Evolutionary conservation across 2,329 filamentous ascomycete species (phyloP), one percentile per base, ranked within the genome.

Genomic region (Lasiodiplodia sp.): DNA sequence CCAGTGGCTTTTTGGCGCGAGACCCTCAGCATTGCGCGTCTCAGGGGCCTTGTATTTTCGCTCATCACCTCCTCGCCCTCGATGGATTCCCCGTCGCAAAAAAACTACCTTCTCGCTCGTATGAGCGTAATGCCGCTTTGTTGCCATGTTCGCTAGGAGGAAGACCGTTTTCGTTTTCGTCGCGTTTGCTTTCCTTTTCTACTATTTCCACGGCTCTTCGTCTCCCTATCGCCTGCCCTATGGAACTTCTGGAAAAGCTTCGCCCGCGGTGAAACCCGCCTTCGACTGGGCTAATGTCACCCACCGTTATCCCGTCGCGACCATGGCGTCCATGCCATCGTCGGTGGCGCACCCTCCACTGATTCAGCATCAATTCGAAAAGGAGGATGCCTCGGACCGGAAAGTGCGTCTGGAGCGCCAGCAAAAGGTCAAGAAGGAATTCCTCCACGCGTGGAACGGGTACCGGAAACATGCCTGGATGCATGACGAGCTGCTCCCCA

Each of bases 401-500:
- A 40, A 56, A 8, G 28, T 73, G 77, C 14, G 71, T 73, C 70
- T 78, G 70, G 72, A 80, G 75, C 73, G 76, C 66, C 69, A 80
- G 71, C 69, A 76, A 2, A 76, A 75, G 4, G 82, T 85, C 37
- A 79, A 80, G 37, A 72, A 78, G 14, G 78, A 80, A 3, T 84
- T 85, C 68, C 71, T 78, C 65, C 77, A 79, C 38, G 79, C 73
- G 51, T 85, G 83, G 83, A 74, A 77, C 4, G 77, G 79, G 55
- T 85, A 85, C 73, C 79, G 76, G 66, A 67, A 77, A 44, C 75
- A 78, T 69, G 83, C 83, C 11, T 85, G 83, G 83, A 77, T 79
- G 70, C 75, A 80, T 62, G 83, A 85, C 70, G 83, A 85, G 73
- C 75, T 85, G 14, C 75, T 73, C 37, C 83, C 83, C 4, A 70